Percentiles rank a stretch among this genome's conserved stretches.
phyloP scores from a whole-genome alignment of 2,329 filamentous ascomycete genomes.

The Davidsoniella virescens region DNA sequence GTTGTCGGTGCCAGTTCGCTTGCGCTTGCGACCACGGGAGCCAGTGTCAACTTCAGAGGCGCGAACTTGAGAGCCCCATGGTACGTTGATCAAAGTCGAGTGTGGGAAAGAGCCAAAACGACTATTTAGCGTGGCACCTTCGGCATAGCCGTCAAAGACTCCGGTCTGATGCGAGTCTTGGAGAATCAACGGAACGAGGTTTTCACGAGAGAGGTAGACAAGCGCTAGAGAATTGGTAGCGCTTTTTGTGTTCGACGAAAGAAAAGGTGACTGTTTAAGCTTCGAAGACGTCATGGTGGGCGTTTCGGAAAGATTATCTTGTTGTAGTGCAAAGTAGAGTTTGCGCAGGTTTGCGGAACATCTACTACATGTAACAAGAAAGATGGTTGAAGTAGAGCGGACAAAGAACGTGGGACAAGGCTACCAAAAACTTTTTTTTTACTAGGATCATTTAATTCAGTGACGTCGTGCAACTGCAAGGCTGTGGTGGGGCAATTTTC shows the following conservation, averaged over 20 bases:
- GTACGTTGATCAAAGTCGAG: constrained; percentile 56
- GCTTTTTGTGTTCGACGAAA: constrained; percentile 50
- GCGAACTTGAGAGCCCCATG: constrained; percentile 84
- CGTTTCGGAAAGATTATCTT: not conserved
- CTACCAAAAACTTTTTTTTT: constrained; percentile 8
- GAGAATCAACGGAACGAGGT: constrained; percentile 36
- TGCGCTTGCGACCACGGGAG: constrained; percentile 57
- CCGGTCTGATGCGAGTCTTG: constrained; percentile 28
- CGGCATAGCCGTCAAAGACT: constrained; percentile 35
- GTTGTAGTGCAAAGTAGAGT: not conserved
- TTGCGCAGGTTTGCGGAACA: not conserved
- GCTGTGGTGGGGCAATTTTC: constrained; percentile 10
- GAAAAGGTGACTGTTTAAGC: constrained; percentile 51
- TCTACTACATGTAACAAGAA: not conserved
- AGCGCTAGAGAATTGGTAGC: constrained; percentile 56
- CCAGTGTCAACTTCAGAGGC: constrained; percentile 85
- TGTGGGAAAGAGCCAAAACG: constrained; percentile 85
- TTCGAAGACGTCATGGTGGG: constrained; percentile 6
- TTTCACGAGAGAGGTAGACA: constrained; percentile 76
- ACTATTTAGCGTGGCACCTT: constrained; percentile 73
- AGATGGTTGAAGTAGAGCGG: not conserved
- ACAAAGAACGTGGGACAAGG: constrained; percentile 9
- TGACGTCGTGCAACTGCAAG: constrained; percentile 12
- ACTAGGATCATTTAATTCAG: not conserved
- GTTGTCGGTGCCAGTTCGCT: constrained; percentile 18